phyloP scores from a whole-genome alignment of 164 flowering plant genomes.

The Vitis riparia region DNA sequence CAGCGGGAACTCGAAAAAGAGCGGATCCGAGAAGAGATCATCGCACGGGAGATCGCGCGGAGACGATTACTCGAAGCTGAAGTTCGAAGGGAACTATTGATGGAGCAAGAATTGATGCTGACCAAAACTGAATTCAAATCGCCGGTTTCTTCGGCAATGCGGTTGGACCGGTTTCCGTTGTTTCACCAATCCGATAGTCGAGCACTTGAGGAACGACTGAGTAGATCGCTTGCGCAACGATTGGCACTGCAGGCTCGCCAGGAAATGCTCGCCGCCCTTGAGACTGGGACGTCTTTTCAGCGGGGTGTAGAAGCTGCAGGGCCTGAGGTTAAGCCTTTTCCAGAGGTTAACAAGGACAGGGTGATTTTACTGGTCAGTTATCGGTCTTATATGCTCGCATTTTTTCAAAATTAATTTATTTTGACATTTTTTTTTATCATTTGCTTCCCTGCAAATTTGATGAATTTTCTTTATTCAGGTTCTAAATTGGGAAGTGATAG shows the following conservation, averaged over 20 bases:
- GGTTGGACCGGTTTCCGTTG: background rate
- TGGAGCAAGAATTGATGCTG: conserved; percentile 33
- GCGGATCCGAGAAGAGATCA: conserved; percentile 35
- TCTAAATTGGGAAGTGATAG: no score
- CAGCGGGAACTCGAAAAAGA: conserved; percentile 33
- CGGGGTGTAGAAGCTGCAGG: background rate
- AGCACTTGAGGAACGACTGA: conserved; percentile 5
- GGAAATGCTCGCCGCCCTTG: background rate
- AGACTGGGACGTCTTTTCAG: conserved; percentile 6
- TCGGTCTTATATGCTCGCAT: background rate
- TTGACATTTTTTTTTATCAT: background rate
- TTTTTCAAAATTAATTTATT: background rate
- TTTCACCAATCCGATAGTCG: background rate
- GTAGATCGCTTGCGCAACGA: conserved; percentile 2
- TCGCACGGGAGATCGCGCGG: conserved; percentile 23
- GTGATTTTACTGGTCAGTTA: conserved; percentile 31
- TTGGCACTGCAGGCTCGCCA: background rate
- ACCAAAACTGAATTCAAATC: background rate
- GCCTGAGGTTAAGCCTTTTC: conserved; percentile 10
- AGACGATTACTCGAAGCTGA: conserved; percentile 35
- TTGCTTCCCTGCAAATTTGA: background rate
- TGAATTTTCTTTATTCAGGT: background rate
- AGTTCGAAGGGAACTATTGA: conserved; percentile 37
- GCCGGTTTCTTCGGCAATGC: conserved; percentile 4
- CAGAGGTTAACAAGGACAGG: conserved; percentile 20